phyloP scores from a whole-genome alignment of 148 eudicot genomes.

The Vaccinium corymbosum region DNA sequence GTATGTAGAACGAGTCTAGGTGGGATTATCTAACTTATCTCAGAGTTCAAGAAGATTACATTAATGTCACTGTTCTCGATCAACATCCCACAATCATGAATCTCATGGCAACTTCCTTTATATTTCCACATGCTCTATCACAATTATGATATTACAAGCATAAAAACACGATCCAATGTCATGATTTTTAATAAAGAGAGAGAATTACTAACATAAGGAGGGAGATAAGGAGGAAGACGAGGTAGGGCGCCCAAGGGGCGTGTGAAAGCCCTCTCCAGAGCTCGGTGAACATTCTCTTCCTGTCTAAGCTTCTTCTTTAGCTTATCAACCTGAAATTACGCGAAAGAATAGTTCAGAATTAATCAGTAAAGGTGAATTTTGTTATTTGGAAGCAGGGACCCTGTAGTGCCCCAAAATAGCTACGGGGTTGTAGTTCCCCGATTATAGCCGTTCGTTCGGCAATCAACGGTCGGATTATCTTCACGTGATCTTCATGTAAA shows the following conservation, averaged over 20 bases:
- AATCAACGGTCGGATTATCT: too few relatives aligned
- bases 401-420: too few relatives aligned
- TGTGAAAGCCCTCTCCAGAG: slow-evolving; percentile 74
- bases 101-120: not conserved
- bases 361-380: not conserved
- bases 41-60: not conserved
- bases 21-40: not conserved
- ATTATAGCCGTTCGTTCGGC: too few relatives aligned
- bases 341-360: not conserved
- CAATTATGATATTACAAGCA: not conserved
- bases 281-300: slow-evolving; percentile 79
- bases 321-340: slow-evolving; percentile 62
- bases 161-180: not conserved
- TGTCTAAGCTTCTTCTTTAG: slow-evolving; percentile 71
- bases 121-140: not conserved
- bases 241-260: slow-evolving; percentile 77
- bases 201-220: slow-evolving; percentile 51
- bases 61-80: not conserved
- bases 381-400: too few relatives aligned
- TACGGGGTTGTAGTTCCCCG: too few relatives aligned
- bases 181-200: not conserved
- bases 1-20: not conserved
- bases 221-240: slow-evolving; percentile 81
- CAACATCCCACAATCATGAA: not conserved
- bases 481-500: too few relatives aligned